Evolutionary conservation across 2,329 filamentous ascomycete species (phyloP), one percentile per base, ranked within the genome.

Genomic region (Sclerotinia glacialis): DNA sequence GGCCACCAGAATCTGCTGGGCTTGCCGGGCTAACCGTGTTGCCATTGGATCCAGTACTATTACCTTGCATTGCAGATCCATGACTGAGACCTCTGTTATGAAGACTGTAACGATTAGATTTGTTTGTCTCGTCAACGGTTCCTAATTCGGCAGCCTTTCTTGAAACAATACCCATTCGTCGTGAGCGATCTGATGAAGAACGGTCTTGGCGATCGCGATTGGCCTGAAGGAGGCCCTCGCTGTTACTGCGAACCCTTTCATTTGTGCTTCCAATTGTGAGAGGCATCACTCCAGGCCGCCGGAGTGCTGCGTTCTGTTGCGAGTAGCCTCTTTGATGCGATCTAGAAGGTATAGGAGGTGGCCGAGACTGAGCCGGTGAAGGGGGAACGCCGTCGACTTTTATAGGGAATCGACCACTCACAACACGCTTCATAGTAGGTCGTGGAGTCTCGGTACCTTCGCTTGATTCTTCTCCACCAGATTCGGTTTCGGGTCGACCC

Each of bases 391-490:
- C 89, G 75, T 90, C 92, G 62, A 92, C 89, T 72, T 88, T 89
- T 73, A 89, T 85, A 2, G 87, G 87, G 71, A 89, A 89, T 18
- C 87, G 83, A 28, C 87, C 87, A 72, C 86, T 89, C 60, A 85
- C 82, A 47, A 83, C 85, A 67, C 87, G 83, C 75, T 85, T 88
- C 69, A 86, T 77, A 16, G 42, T 59, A 1, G 84, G 85, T 65
- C 91, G 89, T 11, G 92, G 93, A 0, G 91, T 93, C 76, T 96
- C 93, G 23, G 87, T 86, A 50, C 86, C 88, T 74, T 97, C 93
- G 70, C 89, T 91, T 14, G 79, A 83, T 71, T 88, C 86, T 68
- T 89, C 86, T 11, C 82, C 83, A 1, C 82, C 82, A 37, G 82
- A 83, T 67, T 88, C 86, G 5, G 79, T 78, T 68, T 87, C 85